These are phyloP conservation scores for Pseudovirgaria hyperparasitica DNA, from an alignment of 2,329 filamentous ascomycete genomes.

Conservation along the genomic window DNA sequence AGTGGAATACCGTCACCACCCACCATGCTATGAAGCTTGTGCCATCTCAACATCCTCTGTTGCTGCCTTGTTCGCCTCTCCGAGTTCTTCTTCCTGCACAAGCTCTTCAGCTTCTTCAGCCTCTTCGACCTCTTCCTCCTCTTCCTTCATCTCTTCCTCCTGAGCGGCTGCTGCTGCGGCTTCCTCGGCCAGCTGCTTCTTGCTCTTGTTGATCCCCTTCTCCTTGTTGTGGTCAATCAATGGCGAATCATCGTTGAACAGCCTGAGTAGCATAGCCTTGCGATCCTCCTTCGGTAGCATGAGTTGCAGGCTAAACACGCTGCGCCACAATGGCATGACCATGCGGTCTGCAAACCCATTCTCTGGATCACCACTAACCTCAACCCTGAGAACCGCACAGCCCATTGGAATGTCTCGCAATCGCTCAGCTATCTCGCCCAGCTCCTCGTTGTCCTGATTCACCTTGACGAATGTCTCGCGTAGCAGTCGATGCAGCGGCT, in stretches of 20 bases:
- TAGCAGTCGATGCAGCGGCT: constrained; percentile 69
- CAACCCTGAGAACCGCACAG: constrained; percentile 78
- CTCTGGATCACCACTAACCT: constrained; percentile 54
- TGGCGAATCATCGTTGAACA: constrained; percentile 82
- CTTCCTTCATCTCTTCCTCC: constrained; percentile 7
- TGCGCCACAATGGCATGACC: constrained; percentile 89
- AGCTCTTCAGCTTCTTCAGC: constrained; percentile 2
- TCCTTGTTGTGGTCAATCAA: constrained; percentile 53
- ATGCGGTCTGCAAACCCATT: constrained; percentile 61
- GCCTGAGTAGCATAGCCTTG: constrained; percentile 73
- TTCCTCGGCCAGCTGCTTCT: constrained; percentile 3
- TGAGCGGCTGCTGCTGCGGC: constrained; percentile 9
- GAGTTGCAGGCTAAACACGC: constrained; percentile 79
- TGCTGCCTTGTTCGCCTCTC: too few relatives aligned
- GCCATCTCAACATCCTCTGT: too few relatives aligned
- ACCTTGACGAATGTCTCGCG: constrained; percentile 97
- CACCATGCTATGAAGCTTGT: too few relatives aligned
- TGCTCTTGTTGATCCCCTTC: constrained; percentile 18
- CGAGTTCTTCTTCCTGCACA: constrained; percentile 1
- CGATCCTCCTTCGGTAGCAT: constrained; percentile 98
- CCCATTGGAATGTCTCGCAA: constrained; percentile 74
- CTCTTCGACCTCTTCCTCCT: constrained; percentile 5
- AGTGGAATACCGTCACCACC: too few relatives aligned
- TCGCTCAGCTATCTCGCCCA: constrained; percentile 79
- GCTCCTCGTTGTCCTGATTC: constrained; percentile 52